Conservation (phyloP, 2,329 filamentous ascomycete species). For the Fusarium compactum region DNA sequence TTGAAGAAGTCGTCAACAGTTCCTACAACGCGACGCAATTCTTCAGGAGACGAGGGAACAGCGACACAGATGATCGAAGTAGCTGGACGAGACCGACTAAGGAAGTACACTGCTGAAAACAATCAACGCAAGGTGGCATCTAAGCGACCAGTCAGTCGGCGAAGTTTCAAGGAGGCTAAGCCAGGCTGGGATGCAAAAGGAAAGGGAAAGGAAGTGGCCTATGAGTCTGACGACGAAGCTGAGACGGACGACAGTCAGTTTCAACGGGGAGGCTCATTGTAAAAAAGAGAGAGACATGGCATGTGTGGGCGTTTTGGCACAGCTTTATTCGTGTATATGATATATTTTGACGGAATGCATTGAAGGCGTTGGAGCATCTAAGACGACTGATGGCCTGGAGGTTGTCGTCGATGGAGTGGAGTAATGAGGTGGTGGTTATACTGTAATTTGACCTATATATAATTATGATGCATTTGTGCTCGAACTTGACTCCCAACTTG, state of each 20-base stretch:
- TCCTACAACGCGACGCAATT: constrained; percentile 64
- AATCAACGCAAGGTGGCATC: constrained; percentile 47
- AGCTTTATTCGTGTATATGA: constrained; percentile 19
- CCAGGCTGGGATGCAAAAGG: constrained; percentile 55
- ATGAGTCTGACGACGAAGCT: constrained; percentile 53
- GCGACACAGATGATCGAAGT: constrained; percentile 50
- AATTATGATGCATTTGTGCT: constrained; percentile 17
- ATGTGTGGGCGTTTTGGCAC: constrained; percentile 31
- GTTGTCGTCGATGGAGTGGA: constrained; percentile 23
- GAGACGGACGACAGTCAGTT: constrained; percentile 48
- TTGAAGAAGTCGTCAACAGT: constrained; percentile 63
- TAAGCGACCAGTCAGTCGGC: constrained; percentile 55
- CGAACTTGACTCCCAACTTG: neutral
- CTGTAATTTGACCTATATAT: constrained; percentile 26
- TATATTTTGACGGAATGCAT: constrained; percentile 37
- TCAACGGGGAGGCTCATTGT: constrained; percentile 59
- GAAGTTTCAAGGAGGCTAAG: constrained; percentile 58
- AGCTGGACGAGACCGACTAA: constrained; percentile 49
- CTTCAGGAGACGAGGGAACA: constrained; percentile 59
- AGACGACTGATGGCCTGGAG: constrained; percentile 3
- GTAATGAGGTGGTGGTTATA: constrained; percentile 39
- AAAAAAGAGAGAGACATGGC: constrained; percentile 22
- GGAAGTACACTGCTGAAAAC: constrained; percentile 42
- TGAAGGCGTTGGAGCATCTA: constrained; percentile 31
- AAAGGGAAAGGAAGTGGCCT: constrained; percentile 62